Conservation (phyloP, 495 filamentous ascomycete species). For the Talaromyces borbonicus region DNA sequence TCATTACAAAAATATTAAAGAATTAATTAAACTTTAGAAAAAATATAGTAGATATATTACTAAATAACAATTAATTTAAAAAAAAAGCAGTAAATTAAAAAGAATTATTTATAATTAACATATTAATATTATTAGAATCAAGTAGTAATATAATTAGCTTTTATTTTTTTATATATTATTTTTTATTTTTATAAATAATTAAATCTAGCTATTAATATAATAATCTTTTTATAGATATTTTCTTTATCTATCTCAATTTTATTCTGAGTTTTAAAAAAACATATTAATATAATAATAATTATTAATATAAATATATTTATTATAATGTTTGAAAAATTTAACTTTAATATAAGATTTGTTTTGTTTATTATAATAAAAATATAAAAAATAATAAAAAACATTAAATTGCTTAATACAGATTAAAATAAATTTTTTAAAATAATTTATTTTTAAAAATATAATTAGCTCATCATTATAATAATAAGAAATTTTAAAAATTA, state of each 20-base stretch:
- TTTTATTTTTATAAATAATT: too few species aligned
- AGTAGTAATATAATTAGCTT: not conserved
- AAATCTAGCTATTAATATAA: too few species aligned
- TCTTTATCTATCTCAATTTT: not conserved
- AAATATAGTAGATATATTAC: too few species aligned
- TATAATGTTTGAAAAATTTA: not conserved
- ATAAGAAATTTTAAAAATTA: too few species aligned
- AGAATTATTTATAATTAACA: not conserved
- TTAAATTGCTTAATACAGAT: not conserved
- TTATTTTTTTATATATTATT: not conserved
- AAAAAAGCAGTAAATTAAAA: not conserved
- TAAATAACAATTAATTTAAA: not conserved
- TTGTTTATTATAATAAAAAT: not conserved
- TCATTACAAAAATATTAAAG: too few species aligned
- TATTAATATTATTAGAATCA: not conserved
- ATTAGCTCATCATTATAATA: too few species aligned
- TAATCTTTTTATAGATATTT: not conserved
- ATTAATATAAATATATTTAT: too few species aligned
- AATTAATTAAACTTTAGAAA: too few species aligned
- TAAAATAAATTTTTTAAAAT: not conserved
- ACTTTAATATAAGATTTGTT: not conserved
- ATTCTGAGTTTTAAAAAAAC: too few species aligned
- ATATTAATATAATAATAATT: not conserved
- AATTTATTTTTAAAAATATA: too few species aligned
- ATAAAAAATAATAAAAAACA: not conserved